Base-by-base conservation (phyloP, 78 protist genomes). In the Pigoraptor vietnamica region DNA sequence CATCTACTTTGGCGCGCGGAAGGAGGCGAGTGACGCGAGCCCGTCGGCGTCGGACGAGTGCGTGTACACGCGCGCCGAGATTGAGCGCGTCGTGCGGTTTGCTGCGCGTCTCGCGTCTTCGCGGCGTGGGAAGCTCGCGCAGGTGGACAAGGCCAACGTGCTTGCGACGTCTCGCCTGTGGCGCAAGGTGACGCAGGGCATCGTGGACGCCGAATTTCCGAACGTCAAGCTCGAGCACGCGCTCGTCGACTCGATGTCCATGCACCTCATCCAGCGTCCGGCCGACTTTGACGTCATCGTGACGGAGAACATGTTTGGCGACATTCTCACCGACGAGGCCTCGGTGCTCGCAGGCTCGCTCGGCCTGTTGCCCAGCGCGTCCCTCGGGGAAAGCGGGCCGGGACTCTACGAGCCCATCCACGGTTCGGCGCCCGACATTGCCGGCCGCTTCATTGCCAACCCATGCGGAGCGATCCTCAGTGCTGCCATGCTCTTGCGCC, bases 321-420 rank as follows among this genome's bases (percentile, higher is more conserved):
- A 93, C 91, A 93, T 93, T 84, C 40, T 93, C 82, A 87, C 93
- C 37, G 95, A 93, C 40, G 93, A n/a, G 36, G 95, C 94, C n/a
- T 24, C 92, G 29, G 82, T 81, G 81, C 36, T 90, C 2, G 38
- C 94, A 1, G 94, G 94, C 21, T 89, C 92, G 14, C 86, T 92
- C n/a, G 94, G 94, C 87, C 39, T 92, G 40, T 2, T n/a, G 35
- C 87, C 82, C 39, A 33, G 56, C 9, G 94, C 94, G 35, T 37
- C 36, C 89, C 86, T 92, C 25, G 90, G 90, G 2, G 86, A 23
- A 14, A 34, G 6, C 19, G 83, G 29, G 35, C 79, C 91, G 32
- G 67, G 67, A 6, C 2, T 92, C 91, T 92, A 40, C 89, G 94
- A 92, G 91, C 86, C 94, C 82, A 89, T 89, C 38, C 94, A 92